phyloP scores from a whole-genome alignment of 371 early-diverging fungal species.

The Mortierella sp. region DNA sequence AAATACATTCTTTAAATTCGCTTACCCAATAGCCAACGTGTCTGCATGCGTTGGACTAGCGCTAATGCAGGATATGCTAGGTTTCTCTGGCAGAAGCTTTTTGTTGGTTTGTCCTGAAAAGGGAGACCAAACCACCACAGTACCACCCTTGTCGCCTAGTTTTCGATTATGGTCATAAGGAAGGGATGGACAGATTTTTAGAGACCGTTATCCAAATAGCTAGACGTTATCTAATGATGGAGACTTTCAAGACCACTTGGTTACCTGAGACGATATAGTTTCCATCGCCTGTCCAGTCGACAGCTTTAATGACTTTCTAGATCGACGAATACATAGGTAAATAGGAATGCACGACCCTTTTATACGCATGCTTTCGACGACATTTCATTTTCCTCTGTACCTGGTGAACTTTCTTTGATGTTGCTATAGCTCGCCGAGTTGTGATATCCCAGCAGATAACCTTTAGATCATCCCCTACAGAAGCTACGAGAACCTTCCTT shows the following conservation, averaged over 20 bases:
- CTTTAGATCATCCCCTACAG: conserved; percentile 36
- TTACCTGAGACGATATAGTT: conserved; percentile 40
- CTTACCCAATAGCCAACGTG: conserved; percentile 44
- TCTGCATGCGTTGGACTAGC: conserved; percentile 21
- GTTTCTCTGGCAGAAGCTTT: conserved; percentile 22
- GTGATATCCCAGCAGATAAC: conserved; percentile 44
- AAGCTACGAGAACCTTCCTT: conserved; percentile 21
- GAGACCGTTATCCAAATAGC: neutral
- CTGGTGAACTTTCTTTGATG: conserved; percentile 20
- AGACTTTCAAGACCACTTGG: neutral
- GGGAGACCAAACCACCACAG: conserved; percentile 38
- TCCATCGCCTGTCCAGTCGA: conserved; percentile 50
- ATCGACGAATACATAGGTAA: neutral
- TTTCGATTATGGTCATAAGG: neutral
- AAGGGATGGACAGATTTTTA: neutral
- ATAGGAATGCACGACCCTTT: neutral
- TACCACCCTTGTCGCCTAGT: conserved; percentile 41
- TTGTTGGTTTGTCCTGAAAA: conserved; percentile 8
- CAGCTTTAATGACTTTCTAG: conserved; percentile 45
- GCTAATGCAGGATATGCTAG: conserved; percentile 34
- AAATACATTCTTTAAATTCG: neutral
- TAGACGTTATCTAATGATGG: neutral
- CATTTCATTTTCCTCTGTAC: conserved; percentile 6
- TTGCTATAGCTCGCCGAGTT: conserved; percentile 1
- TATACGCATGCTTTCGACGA: no score